These are phyloP conservation scores for Porogramme epimiltina DNA, from an alignment of 1,284 basidiomycete species.

Conservation along the genomic window DNA sequence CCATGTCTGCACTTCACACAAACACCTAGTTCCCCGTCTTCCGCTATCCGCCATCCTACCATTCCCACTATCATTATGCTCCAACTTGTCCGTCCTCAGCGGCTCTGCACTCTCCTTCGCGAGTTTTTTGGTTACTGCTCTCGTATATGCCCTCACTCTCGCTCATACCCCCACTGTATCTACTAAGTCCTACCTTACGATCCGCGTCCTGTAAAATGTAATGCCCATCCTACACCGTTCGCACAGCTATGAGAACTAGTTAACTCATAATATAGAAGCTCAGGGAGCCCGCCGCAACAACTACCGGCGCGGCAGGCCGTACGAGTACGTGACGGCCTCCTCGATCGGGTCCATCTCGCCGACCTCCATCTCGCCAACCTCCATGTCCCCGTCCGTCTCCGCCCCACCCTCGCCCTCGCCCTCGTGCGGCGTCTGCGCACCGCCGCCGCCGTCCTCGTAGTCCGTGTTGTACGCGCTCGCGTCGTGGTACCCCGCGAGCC, in stretches of 20 bases:
- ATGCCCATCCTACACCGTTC: slow-evolving; percentile 4
- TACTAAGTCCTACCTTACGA: slow-evolving; percentile 11
- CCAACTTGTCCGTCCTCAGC: slow-evolving; percentile 5
- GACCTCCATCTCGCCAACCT: slow-evolving; percentile 12
- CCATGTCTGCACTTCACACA: slow-evolving; percentile 5
- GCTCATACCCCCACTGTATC: slow-evolving; percentile 19
- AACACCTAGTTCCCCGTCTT: neutral
- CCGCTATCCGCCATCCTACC: no score
- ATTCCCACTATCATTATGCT: slow-evolving; percentile 18
- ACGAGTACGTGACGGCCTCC: slow-evolving; percentile 17
- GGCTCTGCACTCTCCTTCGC: neutral
- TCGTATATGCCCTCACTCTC: neutral
- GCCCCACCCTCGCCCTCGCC: neutral
- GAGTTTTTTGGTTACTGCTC: slow-evolving; percentile 3
- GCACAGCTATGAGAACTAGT: no score
- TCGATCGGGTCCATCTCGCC: slow-evolving; percentile 23
- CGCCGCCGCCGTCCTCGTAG: slow-evolving; percentile 24
- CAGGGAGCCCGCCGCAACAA: no score
- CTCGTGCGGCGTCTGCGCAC: neutral
- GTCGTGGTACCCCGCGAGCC: slow-evolving; percentile 24
- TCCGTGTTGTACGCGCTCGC: slow-evolving; percentile 38
- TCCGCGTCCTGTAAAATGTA: slow-evolving; percentile 9
- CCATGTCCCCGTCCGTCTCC: slow-evolving; percentile 24
- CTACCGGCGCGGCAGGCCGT: slow-evolving; percentile 2
- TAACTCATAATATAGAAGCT: no score